Evolutionary conservation across 2,329 filamentous ascomycete species (phyloP), one percentile per base, ranked within the genome.

Genomic region (Diplodia scrobiculata): DNA sequence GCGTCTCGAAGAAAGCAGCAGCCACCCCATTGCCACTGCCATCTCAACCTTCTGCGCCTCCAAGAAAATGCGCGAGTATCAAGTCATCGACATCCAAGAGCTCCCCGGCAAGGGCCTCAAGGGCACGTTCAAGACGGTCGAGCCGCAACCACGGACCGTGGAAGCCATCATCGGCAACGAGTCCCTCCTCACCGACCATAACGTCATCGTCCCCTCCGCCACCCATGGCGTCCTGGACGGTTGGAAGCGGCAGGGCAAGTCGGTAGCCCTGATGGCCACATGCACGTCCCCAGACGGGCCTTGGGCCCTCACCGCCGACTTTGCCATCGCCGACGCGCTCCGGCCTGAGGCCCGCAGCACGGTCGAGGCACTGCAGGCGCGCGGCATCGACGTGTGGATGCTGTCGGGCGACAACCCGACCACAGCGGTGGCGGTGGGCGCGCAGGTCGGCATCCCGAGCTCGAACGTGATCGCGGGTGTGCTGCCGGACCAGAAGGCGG

Each of bases 341-440:
- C 89, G 93, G 2, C 84, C 86, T 0, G 91, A 96, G 77, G 88
- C 92, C 0, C 77, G 79, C 1, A 73, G 80, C 7, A 87, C 94
- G 19, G 84, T 96, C 67, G 76, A 79, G 6, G 82, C 87, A 1
- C 85, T 97, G 0, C 84, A 86, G 51, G 77, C 83, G 4, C 84
- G 85, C 17, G 87, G 89, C 21, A 88, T 90, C 54, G 85, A 88
- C 36, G 90, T 96, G 3, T 97, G 89, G 87, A 96, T 97, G 91
- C 87, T 97, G 45, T 96, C 92, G 0, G 93, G 93, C 34, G 93
- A 97, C 80, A 97, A 97, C 73, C 80, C 82, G n/a, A 87, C 82
- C n/a, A 97, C 93, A 0, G 93, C 93, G 1, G 82, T 84, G 21
- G 91, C 92, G 0, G 91, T 97, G 2, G 93, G 90, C 0, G 79